These are phyloP conservation scores for Blepharisma japonicum DNA, from an alignment of 73 alveolate genomes.

Conservation along the genomic window DNA sequence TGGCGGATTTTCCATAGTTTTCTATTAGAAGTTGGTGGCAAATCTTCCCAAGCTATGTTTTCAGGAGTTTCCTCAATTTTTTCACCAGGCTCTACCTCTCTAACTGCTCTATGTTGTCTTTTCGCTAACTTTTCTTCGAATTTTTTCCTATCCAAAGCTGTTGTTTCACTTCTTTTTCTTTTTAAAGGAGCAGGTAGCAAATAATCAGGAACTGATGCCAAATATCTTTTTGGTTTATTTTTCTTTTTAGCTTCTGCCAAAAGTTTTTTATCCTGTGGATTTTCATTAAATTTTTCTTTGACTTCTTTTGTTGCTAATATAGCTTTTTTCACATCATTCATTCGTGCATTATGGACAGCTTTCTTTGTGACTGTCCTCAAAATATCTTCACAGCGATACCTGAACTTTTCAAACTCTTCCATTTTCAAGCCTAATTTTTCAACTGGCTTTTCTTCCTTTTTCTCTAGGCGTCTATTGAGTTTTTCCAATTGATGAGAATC, in stretches of 20 bases:
- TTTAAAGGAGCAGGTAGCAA: background rate
- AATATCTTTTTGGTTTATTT: background rate
- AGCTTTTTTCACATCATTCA: slow-evolving; percentile 28
- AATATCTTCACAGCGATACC: slow-evolving; percentile 26
- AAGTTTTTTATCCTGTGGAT: slow-evolving; percentile 16
- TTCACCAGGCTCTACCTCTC: background rate
- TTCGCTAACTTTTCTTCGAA: slow-evolving; percentile 11
- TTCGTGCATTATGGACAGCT: background rate
- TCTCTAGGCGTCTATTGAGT: background rate
- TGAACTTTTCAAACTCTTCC: slow-evolving; percentile 24
- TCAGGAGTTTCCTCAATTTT: slow-evolving; percentile 14
- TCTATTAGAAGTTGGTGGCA: slow-evolving; percentile 21
- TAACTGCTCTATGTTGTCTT: background rate
- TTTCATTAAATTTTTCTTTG: background rate
- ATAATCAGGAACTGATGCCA: slow-evolving; percentile 25
- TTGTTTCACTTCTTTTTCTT: background rate
- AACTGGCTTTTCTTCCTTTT: background rate
- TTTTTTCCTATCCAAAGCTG: background rate
- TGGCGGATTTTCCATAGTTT: slow-evolving; percentile 21
- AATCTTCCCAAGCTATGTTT: slow-evolving; percentile 9
- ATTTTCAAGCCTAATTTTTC: background rate
- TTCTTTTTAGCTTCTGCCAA: slow-evolving; percentile 22
- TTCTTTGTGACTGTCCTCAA: slow-evolving; percentile 13
- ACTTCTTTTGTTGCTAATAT: slow-evolving; percentile 4
- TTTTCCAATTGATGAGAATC: background rate